phyloP scores from a whole-genome alignment of 805 yeast genomes.

The Candida piceae region DNA sequence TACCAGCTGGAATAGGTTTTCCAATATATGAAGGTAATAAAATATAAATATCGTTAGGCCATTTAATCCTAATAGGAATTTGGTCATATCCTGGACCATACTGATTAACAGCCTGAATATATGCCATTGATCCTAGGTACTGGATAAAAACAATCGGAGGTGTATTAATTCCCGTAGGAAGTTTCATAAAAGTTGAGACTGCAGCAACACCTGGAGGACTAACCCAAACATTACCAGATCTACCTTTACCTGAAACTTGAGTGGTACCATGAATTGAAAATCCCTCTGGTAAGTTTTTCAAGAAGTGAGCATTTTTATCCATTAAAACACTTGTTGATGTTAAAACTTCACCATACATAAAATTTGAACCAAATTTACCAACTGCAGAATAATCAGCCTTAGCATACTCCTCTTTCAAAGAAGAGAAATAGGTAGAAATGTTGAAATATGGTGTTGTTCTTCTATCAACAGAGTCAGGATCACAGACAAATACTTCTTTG shows the following conservation, averaged over 20 bases:
- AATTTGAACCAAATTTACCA: conserved; percentile 51
- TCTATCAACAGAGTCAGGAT: conserved; percentile 39
- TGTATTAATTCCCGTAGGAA: conserved; percentile 42
- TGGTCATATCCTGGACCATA: conserved; percentile 53
- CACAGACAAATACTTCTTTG: conserved; percentile 50
- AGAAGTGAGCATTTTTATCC: conserved; percentile 61
- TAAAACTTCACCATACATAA: conserved; percentile 81
- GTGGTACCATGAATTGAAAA: conserved; percentile 66
- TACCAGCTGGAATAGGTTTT: conserved; percentile 15
- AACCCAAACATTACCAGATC: conserved; percentile 94
- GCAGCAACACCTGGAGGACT: conserved; percentile 92
- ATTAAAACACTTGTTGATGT: conserved; percentile 81
- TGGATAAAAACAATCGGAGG: conserved; percentile 77
- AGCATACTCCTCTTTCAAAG: conserved; percentile 33
- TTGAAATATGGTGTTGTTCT: conserved; percentile 71
- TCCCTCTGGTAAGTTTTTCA: conserved; percentile 65
- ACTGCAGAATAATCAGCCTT: conserved; percentile 19
- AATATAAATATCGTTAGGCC: conserved; percentile 95
- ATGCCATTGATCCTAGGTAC: conserved; percentile 77
- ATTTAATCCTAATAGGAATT: conserved; percentile 77
- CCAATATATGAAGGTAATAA: conserved; percentile 56
- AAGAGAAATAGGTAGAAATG: conserved; percentile 47
- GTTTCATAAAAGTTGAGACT: conserved; percentile 60
- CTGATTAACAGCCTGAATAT: conserved; percentile 66
- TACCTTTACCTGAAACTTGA: conserved; percentile 88